These are phyloP conservation scores for Taxawa tesnikishii DNA, from an alignment of 2,329 filamentous ascomycete species.

Conservation along the genomic window DNA sequence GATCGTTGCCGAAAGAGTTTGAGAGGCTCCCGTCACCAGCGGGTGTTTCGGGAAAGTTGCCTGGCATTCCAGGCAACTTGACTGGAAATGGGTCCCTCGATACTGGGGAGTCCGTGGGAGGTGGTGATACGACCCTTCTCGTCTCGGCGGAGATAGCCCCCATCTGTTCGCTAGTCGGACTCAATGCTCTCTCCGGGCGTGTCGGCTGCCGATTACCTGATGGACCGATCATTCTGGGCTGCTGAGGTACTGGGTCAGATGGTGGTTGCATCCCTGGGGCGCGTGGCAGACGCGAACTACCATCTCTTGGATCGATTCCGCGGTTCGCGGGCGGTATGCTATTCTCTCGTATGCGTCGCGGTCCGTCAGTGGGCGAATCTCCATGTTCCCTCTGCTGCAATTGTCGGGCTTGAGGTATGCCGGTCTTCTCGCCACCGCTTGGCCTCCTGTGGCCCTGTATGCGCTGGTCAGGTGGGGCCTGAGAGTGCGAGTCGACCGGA, in stretches of 20 bases:
- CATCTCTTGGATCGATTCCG: constrained; percentile 24
- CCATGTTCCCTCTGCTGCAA: constrained; percentile 14
- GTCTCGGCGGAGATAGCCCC: not conserved
- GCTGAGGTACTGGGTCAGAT: constrained; percentile 50
- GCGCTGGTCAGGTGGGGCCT: constrained; percentile 19
- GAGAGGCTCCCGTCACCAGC: too few species aligned
- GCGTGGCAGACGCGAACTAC: constrained; percentile 46
- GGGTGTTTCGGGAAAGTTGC: too few species aligned
- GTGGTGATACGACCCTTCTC: not conserved
- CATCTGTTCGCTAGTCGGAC: constrained; percentile 1
- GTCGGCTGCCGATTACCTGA: constrained; percentile 6
- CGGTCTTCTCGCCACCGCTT: constrained; percentile 17
- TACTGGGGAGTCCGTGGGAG: not conserved
- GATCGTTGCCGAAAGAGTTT: not conserved
- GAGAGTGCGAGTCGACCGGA: constrained; percentile 46
- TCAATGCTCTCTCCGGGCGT: constrained; percentile 7
- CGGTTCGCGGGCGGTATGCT: constrained; percentile 14
- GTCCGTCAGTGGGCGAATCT: constrained; percentile 10
- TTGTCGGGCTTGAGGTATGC: constrained; percentile 10
- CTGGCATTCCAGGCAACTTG: too few species aligned
- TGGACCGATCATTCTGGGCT: constrained; percentile 15
- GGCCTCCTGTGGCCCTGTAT: constrained; percentile 17
- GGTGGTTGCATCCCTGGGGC: constrained; percentile 41
- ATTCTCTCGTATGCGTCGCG: constrained; percentile 14
- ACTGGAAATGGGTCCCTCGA: too few species aligned